Evolutionary conservation across 805 yeast genomes (phyloP), one percentile per base, ranked within the genome.

Genomic region (Lipomyces lipofer): DNA sequence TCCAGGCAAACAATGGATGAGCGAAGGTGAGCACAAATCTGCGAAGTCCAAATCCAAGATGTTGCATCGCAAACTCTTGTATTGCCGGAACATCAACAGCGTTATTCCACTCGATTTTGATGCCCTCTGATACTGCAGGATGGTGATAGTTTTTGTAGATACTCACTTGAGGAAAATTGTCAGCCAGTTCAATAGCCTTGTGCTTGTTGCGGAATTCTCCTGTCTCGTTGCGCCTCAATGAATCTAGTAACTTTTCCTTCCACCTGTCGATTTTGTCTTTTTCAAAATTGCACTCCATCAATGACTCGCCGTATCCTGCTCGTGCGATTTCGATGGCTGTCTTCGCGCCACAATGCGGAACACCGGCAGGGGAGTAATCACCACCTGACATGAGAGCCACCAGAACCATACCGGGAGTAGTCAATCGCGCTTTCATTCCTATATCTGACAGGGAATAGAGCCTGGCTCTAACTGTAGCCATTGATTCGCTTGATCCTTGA

Each of bases 361-460:
- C 45, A 19, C 66, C 66, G 22, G 50, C 33, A 12, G 66, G 38
- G 21, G 49, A 46, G 43, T 65, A 66, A 40, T 65, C 68, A 6
- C 65, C 68, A 9, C 68, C 69, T 10, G 64, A 48, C 54, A 64
- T 32, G 45, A 64, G 50, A n/a, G 69, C 68, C 13, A 56, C 42
- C 39, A 65, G 38, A 2, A 54, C 51, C 30, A 64, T 29, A 10
- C 63, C 67, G 2, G 43, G 27, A 4, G 30, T 35, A n/a, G 52
- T 33, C 7, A 59, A 22, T 7, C 27, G n/a, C 17, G 19, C 3
- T 13, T 24, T 25, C 13, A 30, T 30, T 6, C 24, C 21, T 2
- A 55, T 29, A 27, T 12, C 9, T 27, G 33, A 36, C 21, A n/a
- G 25, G 21, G 35, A 29, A 33, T 39, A 44, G 15, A 30, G 4